These are phyloP conservation scores for Fusarium armeniacum DNA, from an alignment of 2,329 filamentous ascomycete species.

Conservation along the genomic window DNA sequence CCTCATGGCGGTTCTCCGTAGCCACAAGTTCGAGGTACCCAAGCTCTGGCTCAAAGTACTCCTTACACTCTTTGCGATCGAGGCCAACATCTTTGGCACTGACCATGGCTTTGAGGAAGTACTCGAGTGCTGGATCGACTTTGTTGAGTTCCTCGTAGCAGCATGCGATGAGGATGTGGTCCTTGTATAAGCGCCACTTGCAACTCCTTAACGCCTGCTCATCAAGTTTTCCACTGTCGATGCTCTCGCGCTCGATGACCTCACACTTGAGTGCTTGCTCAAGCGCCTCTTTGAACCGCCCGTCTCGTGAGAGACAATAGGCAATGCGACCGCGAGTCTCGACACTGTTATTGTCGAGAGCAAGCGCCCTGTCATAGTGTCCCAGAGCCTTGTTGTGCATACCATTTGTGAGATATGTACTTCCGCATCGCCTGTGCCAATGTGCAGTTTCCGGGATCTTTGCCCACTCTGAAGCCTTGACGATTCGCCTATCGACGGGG, in stretches of 20 bases:
- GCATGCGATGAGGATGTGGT: constrained; percentile 56
- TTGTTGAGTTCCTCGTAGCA: constrained; percentile 55
- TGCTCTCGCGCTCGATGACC: constrained; percentile 52
- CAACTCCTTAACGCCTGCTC: constrained; percentile 47
- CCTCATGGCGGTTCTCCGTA: constrained; percentile 54
- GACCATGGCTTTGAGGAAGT: constrained; percentile 56
- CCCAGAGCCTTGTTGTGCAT: constrained; percentile 54
- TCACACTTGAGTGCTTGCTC: constrained; percentile 56
- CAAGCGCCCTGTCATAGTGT: constrained; percentile 56
- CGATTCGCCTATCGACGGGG: constrained; percentile 54
- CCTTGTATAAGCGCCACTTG: constrained; percentile 59
- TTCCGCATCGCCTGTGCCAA: constrained; percentile 58
- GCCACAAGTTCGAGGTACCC: constrained; percentile 57
- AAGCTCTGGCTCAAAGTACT: constrained; percentile 57
- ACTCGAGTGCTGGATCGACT: constrained; percentile 53
- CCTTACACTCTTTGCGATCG: constrained; percentile 49
- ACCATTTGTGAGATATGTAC: constrained; percentile 57
- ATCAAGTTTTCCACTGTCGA: constrained; percentile 48
- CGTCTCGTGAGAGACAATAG: constrained; percentile 56
- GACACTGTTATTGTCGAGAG: constrained; percentile 56
- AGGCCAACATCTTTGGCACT: constrained; percentile 48
- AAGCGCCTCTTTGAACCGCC: constrained; percentile 55
- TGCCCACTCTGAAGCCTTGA: constrained; percentile 57
- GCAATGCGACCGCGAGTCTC: constrained; percentile 59
- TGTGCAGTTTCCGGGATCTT: constrained; percentile 54